Evolutionary conservation across 2,329 filamentous ascomycete genomes (phyloP).

Genomic region (Fusarium dimerum): DNA sequence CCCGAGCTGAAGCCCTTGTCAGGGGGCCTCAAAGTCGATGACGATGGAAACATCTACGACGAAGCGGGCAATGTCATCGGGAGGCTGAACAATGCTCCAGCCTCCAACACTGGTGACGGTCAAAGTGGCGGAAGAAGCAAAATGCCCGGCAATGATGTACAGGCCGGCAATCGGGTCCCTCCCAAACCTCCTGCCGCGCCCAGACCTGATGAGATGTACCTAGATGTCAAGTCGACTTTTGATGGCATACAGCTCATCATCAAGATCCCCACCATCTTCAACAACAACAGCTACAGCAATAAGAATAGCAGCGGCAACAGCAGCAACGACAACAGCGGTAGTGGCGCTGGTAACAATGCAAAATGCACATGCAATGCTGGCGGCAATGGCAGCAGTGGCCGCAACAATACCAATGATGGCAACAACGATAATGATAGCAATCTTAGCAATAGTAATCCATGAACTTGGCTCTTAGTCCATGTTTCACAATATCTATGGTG

Average conservation of each 20-base stretch:
- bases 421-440: conserved; percentile 8
- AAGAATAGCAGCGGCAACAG: conserved; percentile 4
- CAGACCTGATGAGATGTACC: conserved; percentile 51
- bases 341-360: too few relatives aligned
- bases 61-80: conserved; percentile 60
- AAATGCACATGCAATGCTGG: too few relatives aligned
- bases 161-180: neutral
- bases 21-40: conserved; percentile 56
- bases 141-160: neutral
- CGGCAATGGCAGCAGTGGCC: conserved; percentile 32
- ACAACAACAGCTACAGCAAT: conserved; percentile 29
- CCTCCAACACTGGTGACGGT: conserved; percentile 1
- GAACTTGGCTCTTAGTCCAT: neutral
- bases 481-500: neutral
- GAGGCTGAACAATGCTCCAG: conserved; percentile 54
- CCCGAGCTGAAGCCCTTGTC: conserved; percentile 55
- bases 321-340: too few relatives aligned
- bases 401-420: conserved; percentile 1
- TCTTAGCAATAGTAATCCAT: neutral
- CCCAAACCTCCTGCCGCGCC: conserved; percentile 3
- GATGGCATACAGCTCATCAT: conserved; percentile 60
- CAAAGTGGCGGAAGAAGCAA: conserved; percentile 2
- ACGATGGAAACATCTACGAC: conserved; percentile 58
- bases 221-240: conserved; percentile 59
- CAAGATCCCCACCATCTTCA: conserved; percentile 58